These are phyloP conservation scores for Xylaria castorea DNA, from an alignment of 495 filamentous ascomycete genomes.

Conservation along the genomic window DNA sequence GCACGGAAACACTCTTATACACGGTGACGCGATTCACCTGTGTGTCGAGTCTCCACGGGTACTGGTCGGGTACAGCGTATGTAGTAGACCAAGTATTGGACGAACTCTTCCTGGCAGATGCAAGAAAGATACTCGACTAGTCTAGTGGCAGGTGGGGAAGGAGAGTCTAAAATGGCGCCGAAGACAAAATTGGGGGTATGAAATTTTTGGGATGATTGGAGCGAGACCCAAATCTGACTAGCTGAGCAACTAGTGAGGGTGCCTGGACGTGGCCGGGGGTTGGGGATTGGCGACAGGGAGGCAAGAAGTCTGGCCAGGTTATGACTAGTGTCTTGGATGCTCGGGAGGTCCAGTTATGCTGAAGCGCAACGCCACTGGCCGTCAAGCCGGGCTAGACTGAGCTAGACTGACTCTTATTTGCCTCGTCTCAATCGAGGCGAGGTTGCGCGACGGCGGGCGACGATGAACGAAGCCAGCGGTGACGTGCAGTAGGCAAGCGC, in stretches of 20 bases:
- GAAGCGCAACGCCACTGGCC: constrained; percentile 26
- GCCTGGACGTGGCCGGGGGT: constrained; percentile 19
- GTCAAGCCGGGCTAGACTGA: constrained; percentile 29
- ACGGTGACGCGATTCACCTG: constrained; percentile 25
- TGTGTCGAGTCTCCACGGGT: constrained; percentile 13
- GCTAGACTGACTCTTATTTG: constrained; percentile 31
- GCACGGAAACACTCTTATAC: not conserved
- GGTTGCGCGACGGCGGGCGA: constrained; percentile 8
- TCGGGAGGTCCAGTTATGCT: constrained; percentile 28
- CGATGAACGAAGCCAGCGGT: constrained; percentile 26
- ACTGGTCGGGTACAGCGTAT: constrained; percentile 14
- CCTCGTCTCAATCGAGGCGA: constrained; percentile 23
- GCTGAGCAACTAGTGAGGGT: constrained; percentile 27
- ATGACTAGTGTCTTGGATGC: constrained; percentile 22
- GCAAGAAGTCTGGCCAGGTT: constrained; percentile 27
- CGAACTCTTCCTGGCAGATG: constrained; percentile 22
- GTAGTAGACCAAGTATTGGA: constrained; percentile 21
- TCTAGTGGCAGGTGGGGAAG: constrained; percentile 24
- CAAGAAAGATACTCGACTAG: constrained; percentile 26
- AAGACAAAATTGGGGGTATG: constrained; percentile 19
- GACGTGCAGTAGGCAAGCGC: constrained; percentile 29
- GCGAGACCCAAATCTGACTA: constrained; percentile 27
- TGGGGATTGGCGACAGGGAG: constrained; percentile 30
- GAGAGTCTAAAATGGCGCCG: constrained; percentile 31
- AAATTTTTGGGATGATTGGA: constrained; percentile 22